Evolutionary conservation across 225 moss, liverwort and hornwort genomes (phyloP).

Genomic region (Pleurozium schreberi): DNA sequence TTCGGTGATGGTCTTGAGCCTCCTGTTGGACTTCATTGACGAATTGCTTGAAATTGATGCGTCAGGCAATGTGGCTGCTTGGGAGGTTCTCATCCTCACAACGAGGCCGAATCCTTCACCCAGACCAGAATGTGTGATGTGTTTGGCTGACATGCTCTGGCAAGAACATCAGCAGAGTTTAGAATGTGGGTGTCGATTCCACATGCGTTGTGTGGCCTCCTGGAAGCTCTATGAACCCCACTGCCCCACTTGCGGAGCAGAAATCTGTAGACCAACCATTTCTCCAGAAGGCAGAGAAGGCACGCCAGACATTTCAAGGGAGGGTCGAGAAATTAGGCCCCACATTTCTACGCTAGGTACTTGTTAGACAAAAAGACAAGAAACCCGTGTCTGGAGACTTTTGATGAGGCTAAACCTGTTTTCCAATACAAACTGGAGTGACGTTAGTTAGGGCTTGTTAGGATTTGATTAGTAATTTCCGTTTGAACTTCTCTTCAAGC

Average conservation of each 20-base stretch:
- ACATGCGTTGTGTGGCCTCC: too few relatives aligned
- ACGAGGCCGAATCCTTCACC: not conserved
- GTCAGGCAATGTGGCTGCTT: not conserved
- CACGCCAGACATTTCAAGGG: not conserved
- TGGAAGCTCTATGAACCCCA: not conserved
- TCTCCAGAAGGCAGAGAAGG: not conserved
- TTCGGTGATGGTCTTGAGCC: not conserved
- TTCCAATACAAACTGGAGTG: not conserved
- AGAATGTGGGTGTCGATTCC: too few relatives aligned
- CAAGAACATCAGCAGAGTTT: too few relatives aligned
- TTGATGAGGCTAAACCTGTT: too few relatives aligned
- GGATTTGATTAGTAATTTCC: not conserved
- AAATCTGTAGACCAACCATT: not conserved
- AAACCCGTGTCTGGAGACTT: not conserved
- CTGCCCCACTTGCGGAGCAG: not conserved
- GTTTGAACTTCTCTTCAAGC: not conserved
- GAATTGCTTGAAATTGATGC: not conserved
- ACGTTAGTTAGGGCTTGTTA: too few relatives aligned
- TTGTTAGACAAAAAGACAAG: not conserved
- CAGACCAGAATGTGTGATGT: not conserved
- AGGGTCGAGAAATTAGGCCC: not conserved
- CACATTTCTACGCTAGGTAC: not conserved
- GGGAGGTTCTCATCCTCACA: not conserved
- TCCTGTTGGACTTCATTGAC: not conserved
- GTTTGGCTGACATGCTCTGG: rapidly evolving